Percentiles rank a stretch among this genome's conserved stretches.
Conservation (phyloP, 106 monocot genomes). For the Iris macrosiphon region DNA sequence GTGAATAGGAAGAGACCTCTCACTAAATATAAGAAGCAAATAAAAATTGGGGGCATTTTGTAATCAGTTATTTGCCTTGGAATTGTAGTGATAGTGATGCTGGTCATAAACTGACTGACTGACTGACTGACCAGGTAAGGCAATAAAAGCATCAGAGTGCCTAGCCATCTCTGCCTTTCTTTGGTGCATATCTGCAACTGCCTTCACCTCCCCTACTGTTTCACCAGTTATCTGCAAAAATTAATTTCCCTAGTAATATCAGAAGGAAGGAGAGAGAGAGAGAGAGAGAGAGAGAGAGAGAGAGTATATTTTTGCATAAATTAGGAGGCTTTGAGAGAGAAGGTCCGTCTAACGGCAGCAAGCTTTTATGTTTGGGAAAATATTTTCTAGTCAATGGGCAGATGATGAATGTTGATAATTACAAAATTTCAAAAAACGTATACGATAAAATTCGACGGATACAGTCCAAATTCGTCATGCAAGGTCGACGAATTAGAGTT, state of each 20-base stretch:
- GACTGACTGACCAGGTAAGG: constrained; percentile 60
- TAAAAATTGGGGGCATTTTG: neutral
- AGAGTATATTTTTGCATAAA: neutral
- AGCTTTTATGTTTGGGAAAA: no score
- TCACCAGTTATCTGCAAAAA: constrained; percentile 53
- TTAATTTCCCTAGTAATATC: neutral
- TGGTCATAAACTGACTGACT: no score
- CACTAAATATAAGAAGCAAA: constrained; percentile 5
- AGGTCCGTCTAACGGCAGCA: no score
- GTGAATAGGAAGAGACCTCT: no score
- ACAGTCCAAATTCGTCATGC: no score
- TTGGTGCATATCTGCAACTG: constrained; percentile 71
- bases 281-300: neutral
- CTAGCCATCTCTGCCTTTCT: constrained; percentile 68
- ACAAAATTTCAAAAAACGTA: no score
- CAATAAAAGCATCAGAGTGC: constrained; percentile 73
- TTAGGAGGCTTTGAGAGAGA: no score
- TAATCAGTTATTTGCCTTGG: constrained; percentile 6
- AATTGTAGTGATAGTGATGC: constrained; percentile 17
- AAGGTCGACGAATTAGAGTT: no score
- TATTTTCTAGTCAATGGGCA: no score
- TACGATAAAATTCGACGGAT: no score
- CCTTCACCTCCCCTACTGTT: constrained; percentile 57
- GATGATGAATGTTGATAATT: no score
- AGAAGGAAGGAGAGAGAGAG: neutral